These are phyloP conservation scores for Mixia osmundae DNA, from an alignment of 1,284 basidiomycete genomes.

Conservation along the genomic window DNA sequence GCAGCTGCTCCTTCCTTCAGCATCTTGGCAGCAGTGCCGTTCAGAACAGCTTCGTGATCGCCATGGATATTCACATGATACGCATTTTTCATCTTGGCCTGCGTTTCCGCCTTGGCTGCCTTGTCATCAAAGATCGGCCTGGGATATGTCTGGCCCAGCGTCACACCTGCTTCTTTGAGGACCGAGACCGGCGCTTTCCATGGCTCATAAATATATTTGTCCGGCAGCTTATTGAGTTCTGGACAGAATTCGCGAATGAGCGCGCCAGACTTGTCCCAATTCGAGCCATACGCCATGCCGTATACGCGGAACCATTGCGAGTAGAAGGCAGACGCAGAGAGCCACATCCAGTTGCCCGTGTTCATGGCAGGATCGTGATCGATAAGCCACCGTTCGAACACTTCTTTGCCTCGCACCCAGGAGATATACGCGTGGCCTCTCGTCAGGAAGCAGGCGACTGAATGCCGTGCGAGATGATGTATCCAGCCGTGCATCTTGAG, in stretches of 20 bases:
- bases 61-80: constrained; percentile 15
- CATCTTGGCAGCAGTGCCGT: constrained; percentile 11
- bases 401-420: constrained; percentile 32
- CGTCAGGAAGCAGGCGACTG: constrained; percentile 32
- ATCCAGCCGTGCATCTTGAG: constrained; percentile 28
- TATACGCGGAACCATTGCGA: constrained; percentile 18
- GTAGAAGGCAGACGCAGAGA: constrained; percentile 28
- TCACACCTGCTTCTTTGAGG: constrained; percentile 22
- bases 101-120: constrained; percentile 19
- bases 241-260: constrained; percentile 29
- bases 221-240: constrained; percentile 24
- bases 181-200: constrained; percentile 22
- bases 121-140: constrained; percentile 24
- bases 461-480: constrained; percentile 30
- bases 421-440: constrained; percentile 33
- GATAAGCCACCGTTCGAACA: constrained; percentile 26
- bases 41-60: constrained; percentile 6
- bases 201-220: constrained; percentile 26
- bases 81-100: constrained; percentile 22
- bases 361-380: constrained; percentile 24
- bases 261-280: constrained; percentile 26
- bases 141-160: constrained; percentile 25
- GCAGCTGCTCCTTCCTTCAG: too few species aligned
- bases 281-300: constrained; percentile 25
- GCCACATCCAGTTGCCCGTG: constrained; percentile 30